These are phyloP conservation scores for Balamuthia mandrillaris DNA, from an alignment of 208 protist genomes.

Conservation along the genomic window DNA sequence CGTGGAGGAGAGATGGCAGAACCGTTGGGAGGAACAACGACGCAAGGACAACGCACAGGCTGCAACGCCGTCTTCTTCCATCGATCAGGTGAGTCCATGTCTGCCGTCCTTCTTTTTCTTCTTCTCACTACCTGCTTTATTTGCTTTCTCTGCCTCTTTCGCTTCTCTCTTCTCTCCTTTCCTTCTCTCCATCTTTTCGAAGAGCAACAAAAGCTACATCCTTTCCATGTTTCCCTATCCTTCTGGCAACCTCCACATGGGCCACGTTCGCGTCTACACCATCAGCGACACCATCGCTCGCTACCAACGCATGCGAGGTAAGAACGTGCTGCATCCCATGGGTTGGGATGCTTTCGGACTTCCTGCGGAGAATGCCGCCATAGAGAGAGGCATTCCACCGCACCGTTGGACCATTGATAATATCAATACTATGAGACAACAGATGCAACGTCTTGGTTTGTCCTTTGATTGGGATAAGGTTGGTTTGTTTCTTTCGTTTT, in stretches of 20 bases:
- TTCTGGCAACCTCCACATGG: constrained; percentile 76
- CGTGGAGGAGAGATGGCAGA: not conserved
- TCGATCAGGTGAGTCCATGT: not conserved
- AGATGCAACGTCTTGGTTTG: constrained; percentile 68
- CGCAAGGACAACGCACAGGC: not conserved
- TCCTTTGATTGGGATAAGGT: constrained; percentile 73
- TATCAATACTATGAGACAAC: constrained; percentile 70
- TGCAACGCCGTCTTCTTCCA: not conserved
- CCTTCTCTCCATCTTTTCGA: not conserved
- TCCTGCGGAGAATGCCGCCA: constrained; percentile 81
- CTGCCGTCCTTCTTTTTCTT: not conserved
- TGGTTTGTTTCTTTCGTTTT: not conserved
- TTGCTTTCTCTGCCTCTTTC: not conserved
- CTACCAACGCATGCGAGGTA: constrained; percentile 58
- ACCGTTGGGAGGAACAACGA: not conserved
- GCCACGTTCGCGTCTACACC: constrained; percentile 78
- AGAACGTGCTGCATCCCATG: constrained; percentile 80
- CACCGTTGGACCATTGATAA: constrained; percentile 71
- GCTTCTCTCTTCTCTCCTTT: not conserved
- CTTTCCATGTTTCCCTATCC: constrained; percentile 80
- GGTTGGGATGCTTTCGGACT: constrained; percentile 83
- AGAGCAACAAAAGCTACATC: constrained; percentile 58
- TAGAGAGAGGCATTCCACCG: constrained; percentile 66
- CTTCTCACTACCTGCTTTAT: too few relatives aligned
- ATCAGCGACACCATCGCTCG: constrained; percentile 71